Percentiles rank a stretch among this genome's conserved stretches.
phyloP scores from a whole-genome alignment of 768 basidiomycete species.

The Trametes cubensis region DNA sequence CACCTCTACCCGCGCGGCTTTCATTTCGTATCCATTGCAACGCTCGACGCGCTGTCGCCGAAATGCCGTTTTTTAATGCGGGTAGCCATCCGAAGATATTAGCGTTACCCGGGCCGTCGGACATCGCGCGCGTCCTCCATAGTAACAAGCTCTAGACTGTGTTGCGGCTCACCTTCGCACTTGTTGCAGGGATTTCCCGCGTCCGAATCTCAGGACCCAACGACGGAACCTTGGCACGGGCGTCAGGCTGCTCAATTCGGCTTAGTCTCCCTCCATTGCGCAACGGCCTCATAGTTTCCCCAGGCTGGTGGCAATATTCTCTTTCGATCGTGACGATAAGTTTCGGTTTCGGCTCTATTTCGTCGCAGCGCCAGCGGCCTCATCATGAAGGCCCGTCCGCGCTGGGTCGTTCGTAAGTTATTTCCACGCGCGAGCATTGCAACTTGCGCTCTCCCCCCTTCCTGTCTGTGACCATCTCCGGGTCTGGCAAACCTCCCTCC shows the following conservation, averaged over 20 bases:
- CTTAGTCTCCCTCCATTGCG: constrained; percentile 21
- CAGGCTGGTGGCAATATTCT: constrained; percentile 23
- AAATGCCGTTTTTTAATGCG: constrained; percentile 15
- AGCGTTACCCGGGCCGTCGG: constrained; percentile 20
- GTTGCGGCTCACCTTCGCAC: constrained; percentile 16
- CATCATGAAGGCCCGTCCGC: constrained; percentile 30
- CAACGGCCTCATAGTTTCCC: constrained; percentile 26
- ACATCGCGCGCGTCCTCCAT: constrained; percentile 22
- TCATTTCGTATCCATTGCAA: constrained; percentile 6
- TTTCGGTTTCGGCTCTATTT: constrained; percentile 31
- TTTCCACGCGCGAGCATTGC: constrained; percentile 25
- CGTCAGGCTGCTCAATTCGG: constrained; percentile 20
- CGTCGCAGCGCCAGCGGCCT: constrained; percentile 24
- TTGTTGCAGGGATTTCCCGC: constrained; percentile 16
- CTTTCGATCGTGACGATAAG: constrained; percentile 27
- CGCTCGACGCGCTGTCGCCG: constrained; percentile 14
- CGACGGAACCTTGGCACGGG: constrained; percentile 23
- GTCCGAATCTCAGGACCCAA: constrained; percentile 17
- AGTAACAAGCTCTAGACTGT: constrained; percentile 26
- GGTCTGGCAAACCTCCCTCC: constrained; percentile 26
- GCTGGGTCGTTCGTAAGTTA: constrained; percentile 26
- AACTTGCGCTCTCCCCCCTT: constrained; percentile 23
- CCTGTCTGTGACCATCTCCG: constrained; percentile 24
- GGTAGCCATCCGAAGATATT: constrained; percentile 20
- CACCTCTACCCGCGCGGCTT: not conserved